Conservation (phyloP, 2,329 filamentous ascomycete species). For the Tolypocladium guangdongense region DNA sequence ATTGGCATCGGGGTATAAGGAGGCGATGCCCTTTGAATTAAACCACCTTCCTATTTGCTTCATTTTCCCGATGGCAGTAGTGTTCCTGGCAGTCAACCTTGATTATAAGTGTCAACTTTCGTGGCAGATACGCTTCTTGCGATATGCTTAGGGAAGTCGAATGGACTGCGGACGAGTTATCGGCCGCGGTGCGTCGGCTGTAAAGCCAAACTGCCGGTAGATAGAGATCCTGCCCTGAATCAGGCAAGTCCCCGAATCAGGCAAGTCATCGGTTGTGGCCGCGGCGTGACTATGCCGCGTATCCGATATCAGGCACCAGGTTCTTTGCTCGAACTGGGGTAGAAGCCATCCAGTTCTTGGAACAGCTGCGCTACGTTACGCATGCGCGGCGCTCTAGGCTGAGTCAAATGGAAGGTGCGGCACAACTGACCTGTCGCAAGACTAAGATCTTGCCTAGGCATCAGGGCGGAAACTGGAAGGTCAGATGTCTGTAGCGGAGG, state of each 20-base stretch:
- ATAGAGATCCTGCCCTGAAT: not conserved
- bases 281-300: not conserved
- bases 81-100: no score
- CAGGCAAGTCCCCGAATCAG: not conserved
- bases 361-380: not conserved
- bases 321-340: not conserved
- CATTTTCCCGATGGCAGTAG: not conserved
- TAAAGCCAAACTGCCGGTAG: not conserved
- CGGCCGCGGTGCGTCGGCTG: not conserved
- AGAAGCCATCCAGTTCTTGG: not conserved
- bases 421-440: not conserved
- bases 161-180: not conserved
- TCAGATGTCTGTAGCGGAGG: no score
- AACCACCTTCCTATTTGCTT: not conserved
- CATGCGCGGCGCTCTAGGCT: not conserved
- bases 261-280: not conserved
- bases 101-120: not conserved
- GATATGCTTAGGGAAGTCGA: not conserved
- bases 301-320: not conserved
- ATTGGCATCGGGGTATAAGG: not conserved
- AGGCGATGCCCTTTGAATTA: not conserved
- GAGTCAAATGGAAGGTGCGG: not conserved
- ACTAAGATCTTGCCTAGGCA: not conserved
- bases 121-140: not conserved
- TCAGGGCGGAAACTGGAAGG: not conserved